These are phyloP conservation scores for Pythium dissimile DNA, from an alignment of 352 stramenopile genomes.

Conservation along the genomic window DNA sequence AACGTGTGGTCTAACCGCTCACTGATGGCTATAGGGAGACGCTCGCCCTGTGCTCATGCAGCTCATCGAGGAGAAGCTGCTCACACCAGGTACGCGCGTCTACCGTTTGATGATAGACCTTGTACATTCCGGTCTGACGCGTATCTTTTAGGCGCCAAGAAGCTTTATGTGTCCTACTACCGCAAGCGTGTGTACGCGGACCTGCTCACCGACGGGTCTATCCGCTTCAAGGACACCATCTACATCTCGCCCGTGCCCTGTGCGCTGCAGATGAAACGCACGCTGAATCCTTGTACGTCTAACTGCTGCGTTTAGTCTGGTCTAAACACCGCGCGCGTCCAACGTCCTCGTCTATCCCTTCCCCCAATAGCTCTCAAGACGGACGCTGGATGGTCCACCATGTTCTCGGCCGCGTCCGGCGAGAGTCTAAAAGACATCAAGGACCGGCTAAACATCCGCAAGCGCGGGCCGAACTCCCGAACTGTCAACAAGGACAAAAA, in stretches of 20 bases:
- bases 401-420: slow-evolving; percentile 60
- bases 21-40: slow-evolving; percentile 36
- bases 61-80: slow-evolving; percentile 70
- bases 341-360: not conserved
- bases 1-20: not conserved
- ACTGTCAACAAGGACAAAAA: slow-evolving; percentile 61
- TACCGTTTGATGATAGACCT: not conserved
- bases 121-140: not conserved
- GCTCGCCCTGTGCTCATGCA: slow-evolving; percentile 56
- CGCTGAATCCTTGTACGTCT: slow-evolving; percentile 60
- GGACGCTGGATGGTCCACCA: slow-evolving; percentile 76
- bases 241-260: slow-evolving; percentile 72
- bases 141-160: slow-evolving; percentile 43
- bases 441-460: slow-evolving; percentile 68
- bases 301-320: slow-evolving; percentile 19
- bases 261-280: slow-evolving; percentile 79
- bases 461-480: slow-evolving; percentile 56
- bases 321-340: not conserved
- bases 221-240: slow-evolving; percentile 73
- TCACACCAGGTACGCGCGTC: slow-evolving; percentile 35
- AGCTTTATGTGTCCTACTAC: slow-evolving; percentile 83
- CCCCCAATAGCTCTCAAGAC: slow-evolving; percentile 48
- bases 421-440: slow-evolving; percentile 82
- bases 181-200: slow-evolving; percentile 76
- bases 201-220: slow-evolving; percentile 66